A percentile compares a stretch with the other conserved stretches of the same genome.
Conservation (phyloP, 148 eudicot species). For the Hydrangea macrophylla region DNA sequence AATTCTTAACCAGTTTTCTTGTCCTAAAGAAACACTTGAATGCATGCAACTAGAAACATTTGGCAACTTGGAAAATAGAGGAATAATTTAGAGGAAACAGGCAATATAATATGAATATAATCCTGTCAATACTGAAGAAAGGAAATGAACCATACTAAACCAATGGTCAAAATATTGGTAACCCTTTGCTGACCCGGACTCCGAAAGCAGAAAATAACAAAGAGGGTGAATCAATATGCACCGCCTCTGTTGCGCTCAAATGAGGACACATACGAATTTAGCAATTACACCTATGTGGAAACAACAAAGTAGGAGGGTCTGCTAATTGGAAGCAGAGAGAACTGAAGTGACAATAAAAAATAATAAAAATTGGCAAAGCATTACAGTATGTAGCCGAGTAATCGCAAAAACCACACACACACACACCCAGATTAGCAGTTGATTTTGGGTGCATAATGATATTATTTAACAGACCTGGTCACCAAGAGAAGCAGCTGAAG, state of each 20-base stretch:
- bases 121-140: neutral
- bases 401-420: neutral
- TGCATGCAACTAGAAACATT: neutral
- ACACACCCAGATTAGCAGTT: neutral
- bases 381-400: neutral
- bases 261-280: neutral
- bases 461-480: constrained; percentile 53
- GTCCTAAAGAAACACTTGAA: neutral
- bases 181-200: neutral
- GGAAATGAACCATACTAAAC: neutral
- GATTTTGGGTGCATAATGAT: neutral
- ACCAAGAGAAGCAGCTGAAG: constrained; percentile 43
- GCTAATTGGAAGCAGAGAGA: neutral
- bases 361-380: neutral
- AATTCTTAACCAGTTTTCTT: neutral
- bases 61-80: neutral
- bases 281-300: neutral
- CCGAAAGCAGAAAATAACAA: neutral
- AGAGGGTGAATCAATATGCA: neutral
- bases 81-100: neutral
- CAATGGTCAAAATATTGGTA: neutral
- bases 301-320: neutral
- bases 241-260: too few species aligned
- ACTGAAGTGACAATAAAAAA: neutral
- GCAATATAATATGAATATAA: neutral